These are phyloP conservation scores for Termitomyces sp. DNA, from an alignment of 768 basidiomycete genomes.

Conservation along the genomic window DNA sequence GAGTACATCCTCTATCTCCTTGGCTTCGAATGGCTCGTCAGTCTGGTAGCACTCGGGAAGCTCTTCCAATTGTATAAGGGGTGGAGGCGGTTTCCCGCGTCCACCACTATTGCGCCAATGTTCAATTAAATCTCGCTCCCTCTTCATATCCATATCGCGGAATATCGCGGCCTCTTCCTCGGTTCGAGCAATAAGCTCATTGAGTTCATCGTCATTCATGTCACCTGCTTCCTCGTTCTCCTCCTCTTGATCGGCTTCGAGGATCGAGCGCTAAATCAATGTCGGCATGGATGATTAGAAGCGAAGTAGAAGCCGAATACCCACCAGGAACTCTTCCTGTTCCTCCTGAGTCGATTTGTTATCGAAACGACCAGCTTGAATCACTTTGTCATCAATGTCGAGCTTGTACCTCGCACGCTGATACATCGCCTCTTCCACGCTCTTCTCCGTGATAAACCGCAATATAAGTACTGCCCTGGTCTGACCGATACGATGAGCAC, in stretches of 20 bases:
- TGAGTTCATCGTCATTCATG: slow-evolving; percentile 93
- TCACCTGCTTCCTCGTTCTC: slow-evolving; percentile 87
- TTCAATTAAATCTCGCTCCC: slow-evolving; percentile 61
- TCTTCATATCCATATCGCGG: slow-evolving; percentile 75
- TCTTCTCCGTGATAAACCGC: slow-evolving; percentile 96
- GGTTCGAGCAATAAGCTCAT: slow-evolving; percentile 82
- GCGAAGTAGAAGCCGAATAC: slow-evolving; percentile 19
- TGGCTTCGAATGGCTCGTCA: slow-evolving; percentile 70
- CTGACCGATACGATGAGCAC: slow-evolving; percentile 99
- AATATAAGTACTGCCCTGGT: slow-evolving; percentile 97
- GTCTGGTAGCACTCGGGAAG: slow-evolving; percentile 88
- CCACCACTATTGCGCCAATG: slow-evolving; percentile 70
- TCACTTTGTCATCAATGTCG: slow-evolving; percentile 98
- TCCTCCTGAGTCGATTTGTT: slow-evolving; percentile 98
- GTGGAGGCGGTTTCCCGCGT: slow-evolving; percentile 69
- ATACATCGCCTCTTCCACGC: slow-evolving; percentile 97
- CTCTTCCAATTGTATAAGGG: slow-evolving; percentile 82
- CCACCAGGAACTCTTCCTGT: slow-evolving; percentile 89
- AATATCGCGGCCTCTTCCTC: slow-evolving; percentile 78
- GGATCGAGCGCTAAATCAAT: slow-evolving; percentile 66
- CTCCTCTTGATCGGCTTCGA: slow-evolving; percentile 86
- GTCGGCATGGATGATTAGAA: not conserved
- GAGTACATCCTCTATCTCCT: slow-evolving; percentile 54
- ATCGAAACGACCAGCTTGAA: slow-evolving; percentile 98
- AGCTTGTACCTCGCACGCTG: slow-evolving; percentile 93